phyloP scores from a whole-genome alignment of 2,329 filamentous ascomycete genomes.

The Trichoderma hamatum region DNA sequence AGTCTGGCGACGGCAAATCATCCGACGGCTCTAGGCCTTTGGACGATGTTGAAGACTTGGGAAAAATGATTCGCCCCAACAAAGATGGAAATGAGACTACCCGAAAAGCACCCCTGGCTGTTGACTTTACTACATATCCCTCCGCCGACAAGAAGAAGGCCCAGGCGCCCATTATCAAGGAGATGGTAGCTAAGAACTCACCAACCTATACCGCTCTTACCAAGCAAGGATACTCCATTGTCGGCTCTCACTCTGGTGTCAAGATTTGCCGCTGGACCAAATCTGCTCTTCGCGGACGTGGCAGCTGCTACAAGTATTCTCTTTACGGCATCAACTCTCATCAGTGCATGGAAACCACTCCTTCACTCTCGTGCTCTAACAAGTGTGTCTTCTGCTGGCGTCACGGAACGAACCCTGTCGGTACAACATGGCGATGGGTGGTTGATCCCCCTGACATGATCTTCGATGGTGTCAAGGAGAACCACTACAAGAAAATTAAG shows the following conservation, averaged over 20 bases:
- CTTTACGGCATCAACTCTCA: constrained; percentile 98
- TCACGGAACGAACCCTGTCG: constrained; percentile 94
- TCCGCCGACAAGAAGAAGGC: constrained; percentile 51
- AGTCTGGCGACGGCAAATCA: constrained; percentile 41
- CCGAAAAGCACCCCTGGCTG: constrained; percentile 60
- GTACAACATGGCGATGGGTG: constrained; percentile 95
- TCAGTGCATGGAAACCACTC: constrained; percentile 97
- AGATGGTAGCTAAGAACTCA: constrained; percentile 92
- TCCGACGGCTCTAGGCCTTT: constrained; percentile 49
- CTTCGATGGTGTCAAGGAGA: constrained; percentile 85
- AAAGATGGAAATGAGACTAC: constrained; percentile 37
- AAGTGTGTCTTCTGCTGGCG: constrained; percentile 99
- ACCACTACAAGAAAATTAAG: constrained; percentile 97
- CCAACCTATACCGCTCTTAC: constrained; percentile 88
- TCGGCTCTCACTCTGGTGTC: constrained; percentile 92
- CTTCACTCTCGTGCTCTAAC: constrained; percentile 93
- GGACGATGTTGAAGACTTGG: constrained; percentile 85
- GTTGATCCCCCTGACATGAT: constrained; percentile 90
- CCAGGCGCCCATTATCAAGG: constrained; percentile 62
- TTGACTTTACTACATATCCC: constrained; percentile 83
- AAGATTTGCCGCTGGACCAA: constrained; percentile 99
- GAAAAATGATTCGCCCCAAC: constrained; percentile 60
- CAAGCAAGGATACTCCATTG: constrained; percentile 94
- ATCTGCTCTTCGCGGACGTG: constrained; percentile 87
- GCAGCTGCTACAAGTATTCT: constrained; percentile 96